phyloP scores from a whole-genome alignment of 306 rosid genomes.

The Sesbania bispinosa region DNA sequence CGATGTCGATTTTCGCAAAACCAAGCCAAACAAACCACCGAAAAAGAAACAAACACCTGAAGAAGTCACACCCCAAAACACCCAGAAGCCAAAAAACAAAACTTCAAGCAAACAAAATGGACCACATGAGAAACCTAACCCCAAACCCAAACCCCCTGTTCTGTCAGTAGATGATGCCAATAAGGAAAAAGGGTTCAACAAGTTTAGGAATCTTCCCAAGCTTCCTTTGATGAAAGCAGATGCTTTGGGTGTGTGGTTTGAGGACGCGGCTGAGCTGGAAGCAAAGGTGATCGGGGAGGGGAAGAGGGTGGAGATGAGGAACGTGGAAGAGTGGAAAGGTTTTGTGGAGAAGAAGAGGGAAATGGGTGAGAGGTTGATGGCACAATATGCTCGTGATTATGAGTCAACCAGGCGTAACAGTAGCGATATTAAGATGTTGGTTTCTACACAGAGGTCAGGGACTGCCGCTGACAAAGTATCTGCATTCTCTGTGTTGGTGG shows the following conservation, averaged over 20 bases:
- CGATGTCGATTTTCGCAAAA: slow-evolving; percentile 80
- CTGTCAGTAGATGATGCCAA: slow-evolving; percentile 41
- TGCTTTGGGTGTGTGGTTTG: slow-evolving; percentile 72
- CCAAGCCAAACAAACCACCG: slow-evolving; percentile 33
- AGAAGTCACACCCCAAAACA: neutral
- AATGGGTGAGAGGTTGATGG: slow-evolving; percentile 82
- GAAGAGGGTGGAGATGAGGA: slow-evolving; percentile 45
- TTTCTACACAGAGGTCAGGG: slow-evolving; percentile 86
- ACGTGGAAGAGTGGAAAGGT: slow-evolving; percentile 63
- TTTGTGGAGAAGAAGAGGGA: slow-evolving; percentile 67
- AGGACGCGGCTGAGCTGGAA: slow-evolving; percentile 69
- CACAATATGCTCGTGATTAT: slow-evolving; percentile 67
- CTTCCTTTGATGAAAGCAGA: slow-evolving; percentile 68
- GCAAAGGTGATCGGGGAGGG: slow-evolving; percentile 56
- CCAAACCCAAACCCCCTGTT: slow-evolving; percentile 55
- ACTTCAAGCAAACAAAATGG: neutral
- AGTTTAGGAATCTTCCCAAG: slow-evolving; percentile 61
- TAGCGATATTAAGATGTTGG: slow-evolving; percentile 86
- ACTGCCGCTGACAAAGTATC: slow-evolving; percentile 93
- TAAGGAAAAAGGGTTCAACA: slow-evolving; percentile 43
- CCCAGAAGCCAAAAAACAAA: slow-evolving; percentile 33
- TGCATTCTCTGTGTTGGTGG: slow-evolving; percentile 79
- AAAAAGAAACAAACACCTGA: slow-evolving; percentile 32
- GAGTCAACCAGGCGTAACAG: slow-evolving; percentile 75
- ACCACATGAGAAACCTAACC: slow-evolving; percentile 37